Evolutionary conservation across 345 rosid species (phyloP).

Genomic region (Durio zibethinus): DNA sequence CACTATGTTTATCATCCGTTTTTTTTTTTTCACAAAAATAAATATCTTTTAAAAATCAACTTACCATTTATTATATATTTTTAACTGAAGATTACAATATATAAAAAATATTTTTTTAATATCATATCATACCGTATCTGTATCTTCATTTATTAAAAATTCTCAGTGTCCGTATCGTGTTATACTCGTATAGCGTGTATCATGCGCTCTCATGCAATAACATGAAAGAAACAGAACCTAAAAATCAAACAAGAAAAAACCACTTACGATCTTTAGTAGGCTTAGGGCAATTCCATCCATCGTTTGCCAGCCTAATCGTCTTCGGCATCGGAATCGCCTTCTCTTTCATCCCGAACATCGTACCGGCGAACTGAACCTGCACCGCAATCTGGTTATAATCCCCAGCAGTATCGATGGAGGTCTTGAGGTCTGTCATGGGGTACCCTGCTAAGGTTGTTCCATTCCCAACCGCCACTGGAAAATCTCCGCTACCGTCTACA

Average conservation of each 20-base stretch:
- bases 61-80: no score
- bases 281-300: constrained; percentile 66
- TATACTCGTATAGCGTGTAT: no score
- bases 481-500: constrained; percentile 51
- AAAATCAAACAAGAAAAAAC: not conserved
- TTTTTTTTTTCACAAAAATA: no score
- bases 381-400: constrained; percentile 63
- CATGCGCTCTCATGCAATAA: not conserved
- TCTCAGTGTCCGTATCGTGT: no score
- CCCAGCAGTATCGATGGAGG: constrained; percentile 79
- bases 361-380: constrained; percentile 56
- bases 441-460: constrained; percentile 70
- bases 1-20: no score
- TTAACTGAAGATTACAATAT: no score
- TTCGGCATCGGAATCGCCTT: constrained; percentile 69
- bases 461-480: constrained; percentile 60
- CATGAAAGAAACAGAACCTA: not conserved
- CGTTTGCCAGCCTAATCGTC: constrained; percentile 52
- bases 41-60: no score
- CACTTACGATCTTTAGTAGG: constrained; percentile 43
- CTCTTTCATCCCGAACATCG: constrained; percentile 64
- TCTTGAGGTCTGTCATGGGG: constrained; percentile 54
- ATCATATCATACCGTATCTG: no score
- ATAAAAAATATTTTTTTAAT: no score
- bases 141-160: no score